These are phyloP conservation scores for Zymoseptoria passerinii DNA, from an alignment of 2,329 filamentous ascomycete genomes.

Conservation along the genomic window DNA sequence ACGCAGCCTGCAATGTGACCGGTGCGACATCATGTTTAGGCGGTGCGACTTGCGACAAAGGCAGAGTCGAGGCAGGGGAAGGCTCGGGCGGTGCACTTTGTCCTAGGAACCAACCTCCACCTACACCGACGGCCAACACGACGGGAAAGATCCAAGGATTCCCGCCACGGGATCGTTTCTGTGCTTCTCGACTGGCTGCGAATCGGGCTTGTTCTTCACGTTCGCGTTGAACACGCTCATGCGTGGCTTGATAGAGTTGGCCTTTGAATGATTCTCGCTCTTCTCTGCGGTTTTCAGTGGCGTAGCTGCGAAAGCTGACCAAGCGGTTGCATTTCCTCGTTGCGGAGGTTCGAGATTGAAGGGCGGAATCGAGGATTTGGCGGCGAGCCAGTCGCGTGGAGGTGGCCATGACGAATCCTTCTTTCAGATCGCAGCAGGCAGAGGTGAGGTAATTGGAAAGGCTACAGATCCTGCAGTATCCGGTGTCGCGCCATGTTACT, in stretches of 20 bases:
- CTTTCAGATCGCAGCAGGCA: slow-evolving; percentile 1
- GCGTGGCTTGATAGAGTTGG: slow-evolving; percentile 55
- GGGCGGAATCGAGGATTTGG: slow-evolving; percentile 7
- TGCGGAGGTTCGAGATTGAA: slow-evolving; percentile 6
- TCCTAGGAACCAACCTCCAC: slow-evolving; percentile 49
- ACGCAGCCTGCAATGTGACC: slow-evolving; percentile 55
- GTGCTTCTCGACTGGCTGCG: slow-evolving; percentile 30
- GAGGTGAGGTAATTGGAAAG: background rate
- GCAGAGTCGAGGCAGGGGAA: slow-evolving; percentile 47
- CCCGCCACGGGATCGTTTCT: slow-evolving; percentile 22
- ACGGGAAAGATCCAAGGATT: slow-evolving; percentile 27
- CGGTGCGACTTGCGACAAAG: slow-evolving; percentile 41
- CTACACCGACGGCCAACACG: slow-evolving; percentile 43
- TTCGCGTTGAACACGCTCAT: slow-evolving; percentile 50
- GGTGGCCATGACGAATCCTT: slow-evolving; percentile 27
- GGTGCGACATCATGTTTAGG: slow-evolving; percentile 49
- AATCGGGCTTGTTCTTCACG: slow-evolving; percentile 48
- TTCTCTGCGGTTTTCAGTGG: slow-evolving; percentile 29
- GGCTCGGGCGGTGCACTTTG: slow-evolving; percentile 39
- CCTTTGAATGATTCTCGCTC: slow-evolving; percentile 45
- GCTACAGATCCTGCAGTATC: background rate
- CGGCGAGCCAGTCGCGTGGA: slow-evolving; percentile 13
- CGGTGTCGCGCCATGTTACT: background rate
- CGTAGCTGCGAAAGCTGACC: slow-evolving; percentile 27
- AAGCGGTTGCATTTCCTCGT: background rate